These are phyloP conservation scores for Globisporangium megalacanthum DNA, from an alignment of 352 stramenopile species.

Conservation along the genomic window DNA sequence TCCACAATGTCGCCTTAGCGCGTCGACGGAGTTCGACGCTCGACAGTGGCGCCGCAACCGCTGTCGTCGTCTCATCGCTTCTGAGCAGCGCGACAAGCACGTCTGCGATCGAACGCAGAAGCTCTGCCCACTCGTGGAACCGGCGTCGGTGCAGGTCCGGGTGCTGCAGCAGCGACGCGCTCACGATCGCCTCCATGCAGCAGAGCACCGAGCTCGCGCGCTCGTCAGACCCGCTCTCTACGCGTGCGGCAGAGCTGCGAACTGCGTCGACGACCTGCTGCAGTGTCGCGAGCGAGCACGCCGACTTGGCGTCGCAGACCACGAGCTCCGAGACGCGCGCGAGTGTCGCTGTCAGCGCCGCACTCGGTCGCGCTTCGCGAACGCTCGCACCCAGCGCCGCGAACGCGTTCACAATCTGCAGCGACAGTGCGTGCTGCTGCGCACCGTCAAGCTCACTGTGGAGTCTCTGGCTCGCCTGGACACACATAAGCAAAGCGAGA, in stretches of 20 bases:
- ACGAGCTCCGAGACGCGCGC: slow-evolving; percentile 22
- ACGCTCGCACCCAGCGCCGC: slow-evolving; percentile 22
- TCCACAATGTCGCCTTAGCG: slow-evolving; percentile 11
- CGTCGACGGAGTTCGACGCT: slow-evolving; percentile 9
- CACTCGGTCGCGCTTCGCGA: slow-evolving; percentile 1
- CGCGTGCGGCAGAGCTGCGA: neutral
- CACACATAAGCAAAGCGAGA: neutral
- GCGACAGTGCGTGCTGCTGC: slow-evolving; percentile 32
- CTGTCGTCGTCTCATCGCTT: neutral
- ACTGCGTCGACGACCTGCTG: slow-evolving; percentile 20
- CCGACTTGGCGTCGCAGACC: slow-evolving; percentile 21
- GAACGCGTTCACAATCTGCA: slow-evolving; percentile 37
- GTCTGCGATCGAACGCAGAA: slow-evolving; percentile 28
- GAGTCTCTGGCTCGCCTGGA: slow-evolving; percentile 17
- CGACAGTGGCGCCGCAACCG: neutral
- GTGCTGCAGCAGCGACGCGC: slow-evolving; percentile 33
- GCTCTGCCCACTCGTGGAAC: slow-evolving; percentile 40
- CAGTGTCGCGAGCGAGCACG: slow-evolving; percentile 37
- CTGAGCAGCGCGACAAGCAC: slow-evolving; percentile 18
- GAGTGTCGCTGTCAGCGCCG: slow-evolving; percentile 15
- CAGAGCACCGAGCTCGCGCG: slow-evolving; percentile 12
- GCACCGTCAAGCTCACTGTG: slow-evolving; percentile 23
- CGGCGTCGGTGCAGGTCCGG: slow-evolving; percentile 43
- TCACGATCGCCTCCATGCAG: slow-evolving; percentile 33
- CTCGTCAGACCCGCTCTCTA: neutral